These are phyloP conservation scores for Cynara cardunculus DNA, from an alignment of 129 eudicot genomes.

Conservation along the genomic window DNA sequence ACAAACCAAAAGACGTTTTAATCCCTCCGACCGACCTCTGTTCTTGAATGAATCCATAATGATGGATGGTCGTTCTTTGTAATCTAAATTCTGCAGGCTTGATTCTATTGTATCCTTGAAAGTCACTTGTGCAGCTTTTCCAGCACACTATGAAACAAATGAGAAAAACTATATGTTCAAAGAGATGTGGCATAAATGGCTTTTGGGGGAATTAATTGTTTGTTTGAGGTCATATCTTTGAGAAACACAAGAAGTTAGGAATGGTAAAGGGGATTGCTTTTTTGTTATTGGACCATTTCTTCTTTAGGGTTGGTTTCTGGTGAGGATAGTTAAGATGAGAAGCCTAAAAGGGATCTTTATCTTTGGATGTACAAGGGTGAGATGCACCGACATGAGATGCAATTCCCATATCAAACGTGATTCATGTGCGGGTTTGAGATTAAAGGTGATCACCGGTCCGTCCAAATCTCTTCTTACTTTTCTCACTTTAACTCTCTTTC, in stretches of 20 bases:
- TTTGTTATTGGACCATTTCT: background rate
- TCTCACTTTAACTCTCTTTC: too few relatives aligned
- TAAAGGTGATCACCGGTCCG: too few relatives aligned
- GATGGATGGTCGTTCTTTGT: background rate
- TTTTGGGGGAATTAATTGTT: background rate
- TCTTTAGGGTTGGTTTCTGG: too few relatives aligned
- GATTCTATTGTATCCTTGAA: background rate
- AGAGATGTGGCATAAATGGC: background rate
- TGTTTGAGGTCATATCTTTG: background rate
- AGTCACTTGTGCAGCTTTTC: background rate
- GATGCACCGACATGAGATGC: too few relatives aligned
- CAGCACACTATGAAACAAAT: background rate
- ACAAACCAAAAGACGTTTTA: background rate
- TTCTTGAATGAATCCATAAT: background rate
- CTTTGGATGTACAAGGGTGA: too few relatives aligned
- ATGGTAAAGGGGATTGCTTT: background rate
- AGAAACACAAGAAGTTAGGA: background rate
- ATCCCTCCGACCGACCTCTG: background rate
- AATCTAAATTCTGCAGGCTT: background rate
- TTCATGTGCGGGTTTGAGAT: too few relatives aligned
- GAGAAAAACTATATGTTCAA: background rate
- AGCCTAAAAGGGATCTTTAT: too few relatives aligned
- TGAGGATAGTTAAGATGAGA: too few relatives aligned
- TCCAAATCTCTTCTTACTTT: too few relatives aligned
- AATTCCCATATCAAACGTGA: too few relatives aligned